These are phyloP conservation scores for Starmerella lactis-condensi DNA, from an alignment of 805 yeast species.

Conservation along the genomic window DNA sequence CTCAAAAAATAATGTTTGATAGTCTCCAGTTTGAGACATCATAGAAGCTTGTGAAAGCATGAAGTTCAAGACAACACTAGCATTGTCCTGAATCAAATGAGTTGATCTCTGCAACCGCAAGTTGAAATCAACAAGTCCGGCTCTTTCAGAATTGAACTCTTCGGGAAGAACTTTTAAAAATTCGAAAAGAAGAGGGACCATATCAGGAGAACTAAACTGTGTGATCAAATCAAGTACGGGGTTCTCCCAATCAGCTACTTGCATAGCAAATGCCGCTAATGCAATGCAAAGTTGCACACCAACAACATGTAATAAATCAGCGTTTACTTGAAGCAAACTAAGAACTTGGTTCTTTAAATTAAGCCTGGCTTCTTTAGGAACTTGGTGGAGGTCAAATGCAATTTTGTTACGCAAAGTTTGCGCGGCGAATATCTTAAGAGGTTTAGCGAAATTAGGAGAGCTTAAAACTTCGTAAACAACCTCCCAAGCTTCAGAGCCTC, in stretches of 20 bases:
- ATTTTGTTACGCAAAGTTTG: slow-evolving; percentile 78
- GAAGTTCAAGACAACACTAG: slow-evolving; percentile 46
- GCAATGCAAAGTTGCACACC: slow-evolving; percentile 70
- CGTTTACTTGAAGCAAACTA: slow-evolving; percentile 34
- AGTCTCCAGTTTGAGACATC: slow-evolving; percentile 20
- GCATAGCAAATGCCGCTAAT: slow-evolving; percentile 64
- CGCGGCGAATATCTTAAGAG: slow-evolving; percentile 64
- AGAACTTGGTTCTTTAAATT: slow-evolving; percentile 55
- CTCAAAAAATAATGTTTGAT: slow-evolving; percentile 33
- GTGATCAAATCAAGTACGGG: slow-evolving; percentile 52
- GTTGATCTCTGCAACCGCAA: slow-evolving; percentile 30
- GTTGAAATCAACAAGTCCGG: slow-evolving; percentile 23
- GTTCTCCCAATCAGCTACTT: slow-evolving; percentile 50
- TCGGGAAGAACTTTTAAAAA: slow-evolving; percentile 81
- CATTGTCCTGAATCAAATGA: slow-evolving; percentile 45
- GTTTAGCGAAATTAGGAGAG: slow-evolving; percentile 25
- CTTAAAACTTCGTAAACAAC: slow-evolving; percentile 38
- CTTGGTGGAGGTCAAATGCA: slow-evolving; percentile 66
- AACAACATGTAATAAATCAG: slow-evolving; percentile 33
- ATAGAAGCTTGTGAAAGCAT: slow-evolving; percentile 30
- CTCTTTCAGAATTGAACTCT: slow-evolving; percentile 75
- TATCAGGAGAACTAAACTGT: slow-evolving; percentile 25
- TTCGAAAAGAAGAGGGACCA: slow-evolving; percentile 36
- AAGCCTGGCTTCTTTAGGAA: slow-evolving; percentile 38
- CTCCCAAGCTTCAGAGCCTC: slow-evolving; percentile 53